A percentile compares a stretch with the other conserved stretches of the same genome.
These are phyloP conservation scores for Hirschioporus abietinus DNA, from an alignment of 768 basidiomycete genomes.

Conservation along the genomic window DNA sequence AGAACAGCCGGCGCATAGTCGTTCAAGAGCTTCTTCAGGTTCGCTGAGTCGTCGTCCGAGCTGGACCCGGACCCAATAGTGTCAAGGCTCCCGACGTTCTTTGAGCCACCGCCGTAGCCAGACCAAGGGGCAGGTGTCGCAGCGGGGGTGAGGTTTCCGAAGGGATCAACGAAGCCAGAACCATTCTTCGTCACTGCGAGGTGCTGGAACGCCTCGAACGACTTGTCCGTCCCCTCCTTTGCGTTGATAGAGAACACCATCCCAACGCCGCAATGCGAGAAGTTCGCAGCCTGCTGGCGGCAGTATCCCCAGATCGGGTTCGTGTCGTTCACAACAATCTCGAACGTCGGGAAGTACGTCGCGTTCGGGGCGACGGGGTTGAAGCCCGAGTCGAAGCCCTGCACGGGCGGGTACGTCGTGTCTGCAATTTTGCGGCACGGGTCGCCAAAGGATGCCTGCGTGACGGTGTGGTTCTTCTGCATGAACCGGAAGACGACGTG, in stretches of 20 bases:
- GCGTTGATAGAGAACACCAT: slow-evolving; percentile 29
- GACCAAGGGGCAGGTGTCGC: background rate
- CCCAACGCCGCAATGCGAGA: slow-evolving; percentile 17
- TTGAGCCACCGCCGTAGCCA: background rate
- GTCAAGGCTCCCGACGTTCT: background rate
- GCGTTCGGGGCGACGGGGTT: slow-evolving; percentile 18
- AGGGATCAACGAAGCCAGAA: background rate
- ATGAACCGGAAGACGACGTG: slow-evolving; percentile 36
- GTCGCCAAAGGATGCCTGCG: slow-evolving; percentile 30
- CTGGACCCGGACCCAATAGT: background rate
- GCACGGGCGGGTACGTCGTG: slow-evolving; percentile 37
- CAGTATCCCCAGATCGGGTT: slow-evolving; percentile 24
- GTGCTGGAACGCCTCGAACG: slow-evolving; percentile 5
- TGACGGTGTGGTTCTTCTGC: slow-evolving; percentile 33
- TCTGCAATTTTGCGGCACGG: slow-evolving; percentile 34
- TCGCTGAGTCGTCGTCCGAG: background rate
- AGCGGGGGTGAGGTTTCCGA: slow-evolving; percentile 1
- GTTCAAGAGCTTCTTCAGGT: background rate
- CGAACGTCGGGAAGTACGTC: slow-evolving; percentile 14
- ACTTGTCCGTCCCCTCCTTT: background rate
- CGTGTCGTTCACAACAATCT: slow-evolving; percentile 21
- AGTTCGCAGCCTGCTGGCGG: slow-evolving; percentile 13
- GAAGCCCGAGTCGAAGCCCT: slow-evolving; percentile 35
- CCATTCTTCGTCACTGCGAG: slow-evolving; percentile 2
- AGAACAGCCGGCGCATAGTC: background rate